These are phyloP conservation scores for Cymbopogon citratus DNA, from an alignment of 176 grass and related monocot species.

Conservation along the genomic window DNA sequence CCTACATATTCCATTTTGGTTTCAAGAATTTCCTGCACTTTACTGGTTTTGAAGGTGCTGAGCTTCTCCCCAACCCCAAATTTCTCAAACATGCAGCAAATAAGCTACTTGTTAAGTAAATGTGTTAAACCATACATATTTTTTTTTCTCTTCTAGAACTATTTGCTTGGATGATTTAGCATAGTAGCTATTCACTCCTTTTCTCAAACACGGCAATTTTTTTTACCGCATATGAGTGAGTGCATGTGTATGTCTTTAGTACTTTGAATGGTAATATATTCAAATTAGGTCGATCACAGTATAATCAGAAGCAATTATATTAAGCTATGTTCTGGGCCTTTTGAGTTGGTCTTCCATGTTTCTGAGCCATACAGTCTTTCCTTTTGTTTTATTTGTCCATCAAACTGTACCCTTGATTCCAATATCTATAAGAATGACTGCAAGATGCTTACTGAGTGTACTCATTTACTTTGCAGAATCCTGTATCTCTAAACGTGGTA, in stretches of 20 bases:
- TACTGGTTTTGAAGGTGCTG: neutral
- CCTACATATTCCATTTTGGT: neutral
- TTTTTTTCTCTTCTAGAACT: neutral
- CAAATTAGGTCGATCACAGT: neutral
- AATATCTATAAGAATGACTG: neutral
- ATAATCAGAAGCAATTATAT: neutral
- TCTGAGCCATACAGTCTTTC: neutral
- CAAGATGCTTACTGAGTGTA: constrained; percentile 10
- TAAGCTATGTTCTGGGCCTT: neutral
- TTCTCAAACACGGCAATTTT: neutral
- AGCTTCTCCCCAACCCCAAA: neutral
- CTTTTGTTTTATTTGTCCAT: constrained; percentile 11
- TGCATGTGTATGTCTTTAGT: neutral
- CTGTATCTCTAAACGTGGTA: constrained; percentile 62
- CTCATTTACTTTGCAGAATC: constrained; percentile 52
- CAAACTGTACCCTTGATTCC: neutral
- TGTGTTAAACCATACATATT: neutral
- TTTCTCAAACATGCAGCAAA: neutral
- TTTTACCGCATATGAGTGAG: neutral
- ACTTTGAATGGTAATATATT: neutral
- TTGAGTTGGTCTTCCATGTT: neutral
- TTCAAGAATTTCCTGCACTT: neutral
- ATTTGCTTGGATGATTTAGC: neutral
- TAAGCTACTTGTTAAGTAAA: neutral
- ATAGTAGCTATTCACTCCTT: neutral